phyloP scores from a whole-genome alignment of 2,329 filamentous ascomycete species.

The Fusarium hostae region DNA sequence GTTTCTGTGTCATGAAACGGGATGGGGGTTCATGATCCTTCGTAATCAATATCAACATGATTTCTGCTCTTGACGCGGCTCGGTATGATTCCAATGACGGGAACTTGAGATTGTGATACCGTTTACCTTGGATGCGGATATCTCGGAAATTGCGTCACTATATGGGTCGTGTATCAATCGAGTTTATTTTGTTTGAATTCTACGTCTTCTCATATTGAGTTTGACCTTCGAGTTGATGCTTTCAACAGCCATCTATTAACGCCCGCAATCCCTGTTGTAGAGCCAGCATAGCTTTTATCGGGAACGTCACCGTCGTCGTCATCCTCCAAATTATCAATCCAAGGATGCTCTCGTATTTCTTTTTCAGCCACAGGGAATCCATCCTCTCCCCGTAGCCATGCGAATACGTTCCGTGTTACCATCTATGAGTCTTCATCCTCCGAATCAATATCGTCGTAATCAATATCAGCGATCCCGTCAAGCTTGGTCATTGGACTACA shows the following conservation, averaged over 20 bases:
- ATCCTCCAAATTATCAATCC: not conserved
- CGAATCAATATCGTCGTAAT: not conserved
- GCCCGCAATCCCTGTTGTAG: not conserved
- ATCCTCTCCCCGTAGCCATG: not conserved
- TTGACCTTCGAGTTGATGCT: not conserved
- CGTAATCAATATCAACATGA: constrained; percentile 7
- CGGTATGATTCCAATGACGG: not conserved
- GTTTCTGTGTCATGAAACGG: constrained; percentile 38
- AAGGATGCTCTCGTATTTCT: not conserved
- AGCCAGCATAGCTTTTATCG: not conserved
- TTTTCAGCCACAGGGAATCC: not conserved
- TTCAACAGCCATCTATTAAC: not conserved
- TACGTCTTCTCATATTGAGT: not conserved
- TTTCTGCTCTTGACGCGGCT: not conserved
- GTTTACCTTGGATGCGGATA: not conserved
- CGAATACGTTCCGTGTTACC: not conserved
- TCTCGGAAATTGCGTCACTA: constrained; percentile 5
- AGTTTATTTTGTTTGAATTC: not conserved
- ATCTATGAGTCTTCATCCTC: not conserved
- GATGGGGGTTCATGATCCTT: constrained; percentile 16
- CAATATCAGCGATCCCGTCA: not conserved
- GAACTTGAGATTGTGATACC: not conserved
- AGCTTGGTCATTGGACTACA: not conserved
- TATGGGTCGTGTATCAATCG: not conserved
- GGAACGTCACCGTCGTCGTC: not conserved